Evolutionary conservation across 495 filamentous ascomycete species (phyloP).

Genomic region (Aspergillus saccharolyticus): DNA sequence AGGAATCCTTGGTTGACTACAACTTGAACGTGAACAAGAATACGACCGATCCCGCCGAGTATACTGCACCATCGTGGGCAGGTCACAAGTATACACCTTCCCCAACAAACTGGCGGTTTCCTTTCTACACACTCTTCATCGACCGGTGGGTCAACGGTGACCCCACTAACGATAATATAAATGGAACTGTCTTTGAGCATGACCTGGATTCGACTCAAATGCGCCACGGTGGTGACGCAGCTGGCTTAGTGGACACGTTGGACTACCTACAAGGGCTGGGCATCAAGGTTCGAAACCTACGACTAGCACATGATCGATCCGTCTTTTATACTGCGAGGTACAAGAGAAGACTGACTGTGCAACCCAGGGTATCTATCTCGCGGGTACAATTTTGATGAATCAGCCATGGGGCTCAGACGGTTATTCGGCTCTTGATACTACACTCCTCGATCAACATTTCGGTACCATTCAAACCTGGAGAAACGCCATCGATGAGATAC

Average conservation of each 20-base stretch:
- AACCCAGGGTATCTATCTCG: constrained; percentile 60
- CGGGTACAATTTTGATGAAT: constrained; percentile 66
- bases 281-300: constrained; percentile 49
- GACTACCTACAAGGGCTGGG: constrained; percentile 75
- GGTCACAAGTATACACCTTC: constrained; percentile 53
- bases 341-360: constrained; percentile 6
- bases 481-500: constrained; percentile 58
- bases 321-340: background rate
- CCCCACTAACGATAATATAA: constrained; percentile 65
- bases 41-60: constrained; percentile 56
- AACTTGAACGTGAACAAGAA: constrained; percentile 60
- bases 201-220: constrained; percentile 65
- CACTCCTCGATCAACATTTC: constrained; percentile 65
- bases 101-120: constrained; percentile 65
- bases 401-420: constrained; percentile 65
- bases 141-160: constrained; percentile 72
- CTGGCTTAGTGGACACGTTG: constrained; percentile 58
- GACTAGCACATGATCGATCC: background rate
- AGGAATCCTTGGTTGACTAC: constrained; percentile 47
- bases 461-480: constrained; percentile 62
- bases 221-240: constrained; percentile 68
- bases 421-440: constrained; percentile 65
- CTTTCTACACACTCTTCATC: constrained; percentile 65
- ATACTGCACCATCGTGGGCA: constrained; percentile 53
- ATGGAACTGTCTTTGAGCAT: constrained; percentile 65